phyloP scores from a whole-genome alignment of 164 flowering plant species.

The Cinnamomum chago region DNA sequence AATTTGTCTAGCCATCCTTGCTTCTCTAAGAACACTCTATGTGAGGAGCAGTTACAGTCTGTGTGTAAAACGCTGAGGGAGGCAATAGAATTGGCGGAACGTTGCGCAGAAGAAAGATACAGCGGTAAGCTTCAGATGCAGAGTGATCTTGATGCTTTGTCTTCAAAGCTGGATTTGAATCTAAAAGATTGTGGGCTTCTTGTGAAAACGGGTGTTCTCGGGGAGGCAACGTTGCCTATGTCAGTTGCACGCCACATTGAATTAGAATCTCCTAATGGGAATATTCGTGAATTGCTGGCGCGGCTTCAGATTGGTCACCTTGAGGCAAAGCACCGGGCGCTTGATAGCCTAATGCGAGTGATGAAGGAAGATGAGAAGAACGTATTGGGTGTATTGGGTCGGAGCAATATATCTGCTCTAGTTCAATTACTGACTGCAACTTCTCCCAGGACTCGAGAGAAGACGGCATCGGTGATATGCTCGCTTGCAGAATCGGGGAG shows the following conservation, averaged over 20 bases:
- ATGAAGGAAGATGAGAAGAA: conserved; percentile 82
- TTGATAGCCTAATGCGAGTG: conserved; percentile 59
- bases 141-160: conserved; percentile 78
- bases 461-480: conserved; percentile 60
- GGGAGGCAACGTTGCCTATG: conserved; percentile 55
- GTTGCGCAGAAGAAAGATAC: conserved; percentile 54
- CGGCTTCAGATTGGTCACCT: conserved; percentile 92
- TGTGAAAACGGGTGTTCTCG: conserved; percentile 83
- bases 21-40: conserved; percentile 75
- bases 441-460: conserved; percentile 77
- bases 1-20: conserved; percentile 91
- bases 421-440: conserved; percentile 80
- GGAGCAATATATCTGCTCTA: conserved; percentile 69
- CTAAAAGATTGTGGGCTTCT: conserved; percentile 69
- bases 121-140: conserved; percentile 91
- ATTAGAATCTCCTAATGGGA: conserved; percentile 28
- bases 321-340: conserved; percentile 81
- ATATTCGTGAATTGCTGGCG: conserved; percentile 68
- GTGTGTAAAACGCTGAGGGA: conserved; percentile 58
- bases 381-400: conserved; percentile 53
- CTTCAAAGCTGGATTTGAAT: conserved; percentile 71
- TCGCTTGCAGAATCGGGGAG: conserved; percentile 75
- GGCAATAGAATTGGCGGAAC: conserved; percentile 50
- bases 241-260: conserved; percentile 28
- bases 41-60: conserved; percentile 83